Evolutionary conservation across 169 alveolate species (phyloP).

Genomic region (Eimeria zaria): DNA sequence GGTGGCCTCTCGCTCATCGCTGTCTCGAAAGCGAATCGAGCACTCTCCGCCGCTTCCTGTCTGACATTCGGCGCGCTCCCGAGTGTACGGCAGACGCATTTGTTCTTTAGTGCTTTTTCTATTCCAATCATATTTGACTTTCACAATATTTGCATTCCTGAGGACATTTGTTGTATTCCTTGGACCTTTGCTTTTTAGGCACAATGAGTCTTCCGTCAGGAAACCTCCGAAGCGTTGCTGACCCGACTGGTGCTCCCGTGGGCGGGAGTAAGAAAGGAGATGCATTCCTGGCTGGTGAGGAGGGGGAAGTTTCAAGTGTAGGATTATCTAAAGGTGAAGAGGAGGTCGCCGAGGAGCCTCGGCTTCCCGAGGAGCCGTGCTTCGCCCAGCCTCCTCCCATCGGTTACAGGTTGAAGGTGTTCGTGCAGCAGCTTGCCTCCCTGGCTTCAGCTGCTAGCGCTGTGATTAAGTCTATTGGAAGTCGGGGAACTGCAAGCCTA

Average conservation of each 20-base stretch:
- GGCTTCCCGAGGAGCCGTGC: constrained; percentile 67
- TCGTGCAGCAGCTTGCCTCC: background rate
- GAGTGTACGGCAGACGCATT: background rate
- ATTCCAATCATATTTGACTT: background rate
- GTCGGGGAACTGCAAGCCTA: background rate
- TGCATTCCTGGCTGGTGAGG: background rate
- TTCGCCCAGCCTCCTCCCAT: constrained; percentile 4
- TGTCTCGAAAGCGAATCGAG: constrained; percentile 27
- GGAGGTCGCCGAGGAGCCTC: constrained; percentile 4
- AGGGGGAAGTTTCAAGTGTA: background rate
- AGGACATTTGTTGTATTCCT: background rate
- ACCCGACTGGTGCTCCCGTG: background rate
- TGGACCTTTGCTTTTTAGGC: background rate
- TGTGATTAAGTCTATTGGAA: background rate
- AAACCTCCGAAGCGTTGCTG: background rate
- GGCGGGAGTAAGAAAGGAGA: background rate
- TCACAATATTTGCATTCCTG: background rate
- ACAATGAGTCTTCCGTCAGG: background rate
- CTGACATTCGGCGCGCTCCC: background rate
- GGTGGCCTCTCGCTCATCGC: background rate
- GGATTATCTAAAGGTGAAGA: background rate
- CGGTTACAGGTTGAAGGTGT: background rate
- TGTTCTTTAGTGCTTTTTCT: background rate
- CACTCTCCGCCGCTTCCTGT: constrained; percentile 30
- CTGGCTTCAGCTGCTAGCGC: background rate